phyloP scores from a whole-genome alignment of 108 stramenopile species.

The Schizochytrium sp. region DNA sequence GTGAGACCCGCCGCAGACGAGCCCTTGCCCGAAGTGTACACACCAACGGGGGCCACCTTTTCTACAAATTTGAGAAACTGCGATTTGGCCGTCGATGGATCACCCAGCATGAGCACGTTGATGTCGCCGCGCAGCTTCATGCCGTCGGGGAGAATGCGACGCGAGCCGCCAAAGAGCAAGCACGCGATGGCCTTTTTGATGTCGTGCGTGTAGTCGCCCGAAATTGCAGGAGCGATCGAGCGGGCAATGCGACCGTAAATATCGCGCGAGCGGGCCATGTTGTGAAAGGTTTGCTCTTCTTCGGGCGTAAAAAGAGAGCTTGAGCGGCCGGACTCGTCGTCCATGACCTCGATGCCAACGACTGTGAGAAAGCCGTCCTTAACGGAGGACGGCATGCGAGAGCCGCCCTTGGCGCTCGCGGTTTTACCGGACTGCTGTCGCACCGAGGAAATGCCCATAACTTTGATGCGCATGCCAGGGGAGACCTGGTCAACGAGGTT shows the following conservation, averaged over 20 bases:
- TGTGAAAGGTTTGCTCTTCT: slow-evolving; percentile 86
- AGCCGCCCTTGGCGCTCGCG: slow-evolving; percentile 21
- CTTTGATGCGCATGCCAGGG: slow-evolving; percentile 80
- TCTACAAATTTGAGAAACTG: slow-evolving; percentile 39
- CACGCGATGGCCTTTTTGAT: slow-evolving; percentile 92
- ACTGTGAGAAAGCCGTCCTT: slow-evolving; percentile 63
- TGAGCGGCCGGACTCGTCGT: slow-evolving; percentile 63
- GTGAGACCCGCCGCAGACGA: slow-evolving; percentile 93
- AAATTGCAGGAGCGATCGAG: slow-evolving; percentile 82
- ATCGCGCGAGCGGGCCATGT: slow-evolving; percentile 62
- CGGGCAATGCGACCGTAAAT: slow-evolving; percentile 77
- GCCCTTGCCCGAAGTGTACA: slow-evolving; percentile 98
- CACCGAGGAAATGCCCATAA: slow-evolving; percentile 80
- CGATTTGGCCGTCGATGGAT: slow-evolving; percentile 71
- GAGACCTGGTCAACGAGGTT: slow-evolving; percentile 79
- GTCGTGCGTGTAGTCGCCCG: slow-evolving; percentile 89
- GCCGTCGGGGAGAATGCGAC: slow-evolving; percentile 88
- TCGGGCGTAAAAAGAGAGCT: slow-evolving; percentile 66
- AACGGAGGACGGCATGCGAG: background rate
- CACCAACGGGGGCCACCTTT: slow-evolving; percentile 86
- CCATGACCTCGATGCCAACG: slow-evolving; percentile 74
- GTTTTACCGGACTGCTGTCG: slow-evolving; percentile 46
- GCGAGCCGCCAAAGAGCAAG: slow-evolving; percentile 76
- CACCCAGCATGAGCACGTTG: slow-evolving; percentile 90
- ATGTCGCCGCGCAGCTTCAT: slow-evolving; percentile 90